Evolutionary conservation across 306 rosid genomes (phyloP), one percentile per base, ranked within the genome.

Genomic region (Prunus campanulata): DNA sequence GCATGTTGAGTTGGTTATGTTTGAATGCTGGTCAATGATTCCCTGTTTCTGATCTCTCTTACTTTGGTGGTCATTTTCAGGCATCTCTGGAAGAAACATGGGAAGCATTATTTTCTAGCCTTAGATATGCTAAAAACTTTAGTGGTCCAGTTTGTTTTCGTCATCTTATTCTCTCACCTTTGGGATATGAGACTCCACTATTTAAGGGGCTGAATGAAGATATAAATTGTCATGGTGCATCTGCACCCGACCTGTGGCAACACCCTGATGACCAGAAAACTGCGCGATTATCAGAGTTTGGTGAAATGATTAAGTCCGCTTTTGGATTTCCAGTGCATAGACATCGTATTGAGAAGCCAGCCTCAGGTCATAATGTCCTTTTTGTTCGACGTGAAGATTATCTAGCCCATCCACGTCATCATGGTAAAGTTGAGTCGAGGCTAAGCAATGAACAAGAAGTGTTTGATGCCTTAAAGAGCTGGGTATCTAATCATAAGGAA

Each of bases 361-460:
- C 49, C 57, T 82, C 84, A 22, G 85, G 86, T 55, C 86, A 81
- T 59, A 89, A 90, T 71, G 86, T 95, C 76, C 98, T 95, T 63
- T 95, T 95, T 72, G 93, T 95, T 78, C 91, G 97, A 11, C 95
- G 98, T 0, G 98, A 95, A 82, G 97, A 95, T 85, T 95, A 95
- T 72, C 80, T 92, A 82, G 97, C 97, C 70, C 98, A 95, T 85
- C 97, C 98, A 22, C 97, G 98, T 10, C 98, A 95, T 18, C 83
- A 80, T 30, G 98, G 98, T 79, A 92, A 83, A 79, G 89, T 95
- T 76, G 93, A 95, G 76, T 89, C 97, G 1, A 86, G 98, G 82
- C 89, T 95, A 66, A 83, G 83, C 50, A 95, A 95, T 25, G 98
- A 95, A 87, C 85, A 74, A 77, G 93, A 92, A 81, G 85, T 95